Percentiles rank a stretch among this genome's conserved stretches.
Conservation (phyloP, 352 stramenopile species). For the Phytophthora quininea region DNA sequence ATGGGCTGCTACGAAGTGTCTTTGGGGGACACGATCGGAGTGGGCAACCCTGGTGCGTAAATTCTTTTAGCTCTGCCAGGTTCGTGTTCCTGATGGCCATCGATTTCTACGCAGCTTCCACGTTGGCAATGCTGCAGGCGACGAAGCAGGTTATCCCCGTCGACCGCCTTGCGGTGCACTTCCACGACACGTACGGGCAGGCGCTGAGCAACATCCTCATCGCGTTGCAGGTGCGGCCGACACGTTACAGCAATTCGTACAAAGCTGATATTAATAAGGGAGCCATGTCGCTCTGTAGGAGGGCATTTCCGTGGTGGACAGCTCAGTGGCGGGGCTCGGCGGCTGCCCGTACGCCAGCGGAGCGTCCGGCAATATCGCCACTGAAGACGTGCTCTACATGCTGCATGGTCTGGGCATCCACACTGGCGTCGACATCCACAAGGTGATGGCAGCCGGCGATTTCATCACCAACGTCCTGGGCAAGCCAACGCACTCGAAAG, state of each 20-base stretch:
- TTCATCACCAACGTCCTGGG: constrained; percentile 90
- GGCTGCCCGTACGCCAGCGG: constrained; percentile 97
- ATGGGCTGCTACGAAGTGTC: constrained; percentile 97
- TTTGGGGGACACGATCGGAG: constrained; percentile 94
- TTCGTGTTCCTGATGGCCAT: neutral
- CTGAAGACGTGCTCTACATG: constrained; percentile 98
- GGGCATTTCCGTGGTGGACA: constrained; percentile 94
- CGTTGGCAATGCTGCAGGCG: constrained; percentile 78
- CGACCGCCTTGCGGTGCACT: constrained; percentile 94
- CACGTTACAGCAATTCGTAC: too few species aligned
- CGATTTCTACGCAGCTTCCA: constrained; percentile 57
- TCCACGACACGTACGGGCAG: constrained; percentile 98
- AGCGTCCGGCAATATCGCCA: constrained; percentile 96
- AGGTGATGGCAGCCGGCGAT: constrained; percentile 89
- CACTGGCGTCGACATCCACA: constrained; percentile 94
- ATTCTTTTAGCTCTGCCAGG: neutral
- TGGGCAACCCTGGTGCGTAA: constrained; percentile 83
- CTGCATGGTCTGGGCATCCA: constrained; percentile 93
- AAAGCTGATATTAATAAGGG: too few species aligned
- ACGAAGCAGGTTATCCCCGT: constrained; percentile 83
- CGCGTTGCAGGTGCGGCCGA: constrained; percentile 68
- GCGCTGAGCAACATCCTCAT: constrained; percentile 96
- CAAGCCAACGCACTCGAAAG: constrained; percentile 87
- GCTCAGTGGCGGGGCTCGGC: constrained; percentile 94
- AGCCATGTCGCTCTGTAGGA: constrained; percentile 51